Base-by-base conservation (phyloP, 441 rosid species). In the Euphorbia schlechtendalii region DNA sequence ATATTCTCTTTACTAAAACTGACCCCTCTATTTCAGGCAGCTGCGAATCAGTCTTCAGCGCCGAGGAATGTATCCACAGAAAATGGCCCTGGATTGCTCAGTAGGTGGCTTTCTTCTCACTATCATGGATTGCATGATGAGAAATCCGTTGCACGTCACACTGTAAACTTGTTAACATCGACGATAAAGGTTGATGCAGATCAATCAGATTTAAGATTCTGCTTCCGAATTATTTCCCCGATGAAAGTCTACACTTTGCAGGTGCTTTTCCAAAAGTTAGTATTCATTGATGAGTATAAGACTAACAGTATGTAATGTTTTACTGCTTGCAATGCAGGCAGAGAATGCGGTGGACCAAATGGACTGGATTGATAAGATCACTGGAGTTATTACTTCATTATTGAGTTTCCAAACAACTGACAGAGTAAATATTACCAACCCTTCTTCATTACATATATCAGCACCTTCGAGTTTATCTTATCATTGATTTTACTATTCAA, bases 341-440 rank as follows among this genome's bases (percentile, higher is more conserved):
- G 98, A 94, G 80, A 94, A 88, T 77, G 89, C 95, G 22, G 59
- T 73, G 25, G 98, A 94, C 76, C 99, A 91, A 75, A 87, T 78
- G 92, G 99, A 94, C 74, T 89, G 99, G 99, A 89, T 94, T 14
- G 96, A 94, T 63, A 94, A 91, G 73, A 91, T 94, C 76, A 94
- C 84, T 46, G 99, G 98, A 74, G 99, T 89, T n/a, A 94, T 88
- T 73, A 79, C 99, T 77, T 89, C 94, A 36, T 80, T 94, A 65
- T 74, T 94, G 69, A 91, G 86, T 81, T 87, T 77, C 67, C 99
- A 91, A 75, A 75, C 85, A 65, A 78, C 92, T 75, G 96, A 82
- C 74, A 75, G 76, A 77, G 94, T 93, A 87, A 80, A 65, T 72
- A 25, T 55, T 46, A 18, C 8, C 51, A 53, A 53, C 27, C 51